These are phyloP conservation scores for Fabrea salina DNA, from an alignment of 169 alveolate species.

Conservation along the genomic window DNA sequence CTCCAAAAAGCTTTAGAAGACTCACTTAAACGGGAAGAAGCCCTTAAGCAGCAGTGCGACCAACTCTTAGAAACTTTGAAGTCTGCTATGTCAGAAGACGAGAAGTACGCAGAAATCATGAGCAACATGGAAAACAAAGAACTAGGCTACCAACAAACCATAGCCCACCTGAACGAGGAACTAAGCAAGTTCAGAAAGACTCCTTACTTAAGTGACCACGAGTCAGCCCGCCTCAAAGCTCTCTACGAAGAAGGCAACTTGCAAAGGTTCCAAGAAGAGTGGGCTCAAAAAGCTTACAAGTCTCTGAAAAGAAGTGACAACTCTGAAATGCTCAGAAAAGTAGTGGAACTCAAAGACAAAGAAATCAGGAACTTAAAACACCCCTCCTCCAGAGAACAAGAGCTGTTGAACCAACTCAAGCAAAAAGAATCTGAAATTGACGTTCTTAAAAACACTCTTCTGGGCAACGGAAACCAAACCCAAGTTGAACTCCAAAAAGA, in stretches of 20 bases:
- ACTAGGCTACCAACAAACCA: too few relatives aligned
- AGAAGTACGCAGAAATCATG: background rate
- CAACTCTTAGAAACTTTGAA: background rate
- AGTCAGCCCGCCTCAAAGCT: too few relatives aligned
- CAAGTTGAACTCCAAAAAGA: background rate
- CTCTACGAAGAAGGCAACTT: too few relatives aligned
- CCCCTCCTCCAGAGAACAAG: background rate
- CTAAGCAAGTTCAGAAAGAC: too few relatives aligned
- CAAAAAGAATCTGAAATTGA: slow-evolving; percentile 1
- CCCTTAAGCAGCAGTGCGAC: slow-evolving; percentile 23
- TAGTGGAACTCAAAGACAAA: background rate
- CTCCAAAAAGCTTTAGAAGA: background rate
- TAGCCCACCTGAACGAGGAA: too few relatives aligned
- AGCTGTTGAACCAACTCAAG: background rate
- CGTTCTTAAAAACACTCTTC: background rate
- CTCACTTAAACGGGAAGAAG: background rate
- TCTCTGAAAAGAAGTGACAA: too few relatives aligned
- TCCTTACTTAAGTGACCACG: too few relatives aligned
- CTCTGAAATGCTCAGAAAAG: slow-evolving; percentile 1
- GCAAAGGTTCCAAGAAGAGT: too few relatives aligned
- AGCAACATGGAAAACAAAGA: background rate
- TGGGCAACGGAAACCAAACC: background rate
- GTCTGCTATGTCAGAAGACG: background rate
- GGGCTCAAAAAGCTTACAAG: too few relatives aligned
- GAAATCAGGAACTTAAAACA: background rate